Conservation (phyloP, 179 eudicot species). For the Sideroxylon spinosum region DNA sequence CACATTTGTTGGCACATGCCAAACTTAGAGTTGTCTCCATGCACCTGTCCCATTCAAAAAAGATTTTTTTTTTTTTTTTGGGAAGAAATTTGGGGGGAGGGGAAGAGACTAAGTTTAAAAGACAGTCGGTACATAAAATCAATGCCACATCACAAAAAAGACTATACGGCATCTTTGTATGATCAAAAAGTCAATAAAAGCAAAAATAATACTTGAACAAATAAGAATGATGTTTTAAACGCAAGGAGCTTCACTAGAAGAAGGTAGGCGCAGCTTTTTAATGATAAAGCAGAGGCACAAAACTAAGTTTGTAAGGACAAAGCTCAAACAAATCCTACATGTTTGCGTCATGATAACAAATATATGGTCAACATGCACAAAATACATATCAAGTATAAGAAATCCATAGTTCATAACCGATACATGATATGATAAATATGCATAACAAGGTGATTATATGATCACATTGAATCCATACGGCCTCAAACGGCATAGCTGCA, state of each 20-base stretch:
- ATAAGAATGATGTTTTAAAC: neutral
- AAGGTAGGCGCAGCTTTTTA: neutral
- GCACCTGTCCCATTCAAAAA: conserved; percentile 51
- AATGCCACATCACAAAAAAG: neutral
- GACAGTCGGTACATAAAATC: too few species aligned
- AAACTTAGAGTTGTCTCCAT: conserved; percentile 98
- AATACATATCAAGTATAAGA: neutral
- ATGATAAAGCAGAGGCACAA: neutral
- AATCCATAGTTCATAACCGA: neutral
- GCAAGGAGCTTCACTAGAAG: neutral
- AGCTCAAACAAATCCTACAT: neutral
- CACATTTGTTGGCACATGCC: conserved; percentile 99
- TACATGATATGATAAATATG: neutral
- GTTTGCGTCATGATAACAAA: neutral
- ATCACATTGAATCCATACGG: neutral
- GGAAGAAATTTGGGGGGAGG: too few species aligned
- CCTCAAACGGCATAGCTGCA: neutral
- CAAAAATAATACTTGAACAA: neutral
- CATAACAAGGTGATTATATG: neutral
- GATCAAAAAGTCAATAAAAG: neutral
- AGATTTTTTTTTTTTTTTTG: neutral
- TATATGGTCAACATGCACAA: neutral
- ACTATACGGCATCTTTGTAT: too few species aligned
- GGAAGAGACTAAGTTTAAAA: too few species aligned
- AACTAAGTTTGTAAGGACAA: neutral